A percentile compares a stretch with the other conserved stretches of the same genome.
phyloP scores from a whole-genome alignment of 164 flowering plant species.

The Vitis rotundifolia region DNA sequence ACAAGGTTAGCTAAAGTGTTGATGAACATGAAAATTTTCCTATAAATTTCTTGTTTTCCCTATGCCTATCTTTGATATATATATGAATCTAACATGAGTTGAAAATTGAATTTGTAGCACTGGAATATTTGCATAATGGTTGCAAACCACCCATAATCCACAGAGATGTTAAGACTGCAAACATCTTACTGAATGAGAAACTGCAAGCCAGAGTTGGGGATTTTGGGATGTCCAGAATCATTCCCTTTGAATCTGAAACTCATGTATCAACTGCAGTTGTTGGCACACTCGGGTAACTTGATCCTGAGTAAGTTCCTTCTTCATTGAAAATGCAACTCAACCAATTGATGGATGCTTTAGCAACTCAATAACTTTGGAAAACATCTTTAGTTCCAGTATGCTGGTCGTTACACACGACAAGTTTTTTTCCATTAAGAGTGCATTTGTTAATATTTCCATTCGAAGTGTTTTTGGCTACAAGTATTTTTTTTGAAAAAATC shows the following conservation, averaged over 20 bases:
- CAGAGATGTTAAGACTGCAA: constrained; percentile 30
- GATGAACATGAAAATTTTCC: neutral
- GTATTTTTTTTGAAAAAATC: no score
- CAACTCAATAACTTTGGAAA: no score
- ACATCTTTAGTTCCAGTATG: no score
- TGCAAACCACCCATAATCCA: constrained; percentile 31
- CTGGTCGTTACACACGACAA: no score
- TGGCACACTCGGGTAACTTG: constrained; percentile 39
- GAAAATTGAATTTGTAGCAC: constrained; percentile 12
- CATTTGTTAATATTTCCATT: no score
- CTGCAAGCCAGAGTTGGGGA: constrained; percentile 27
- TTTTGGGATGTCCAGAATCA: constrained; percentile 30
- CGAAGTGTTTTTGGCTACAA: no score
- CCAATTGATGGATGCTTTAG: no score
- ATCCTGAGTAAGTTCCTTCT: constrained; percentile 25
- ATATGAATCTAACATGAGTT: neutral
- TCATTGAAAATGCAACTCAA: no score
- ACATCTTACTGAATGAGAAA: constrained; percentile 17
- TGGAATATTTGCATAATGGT: constrained; percentile 29
- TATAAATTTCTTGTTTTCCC: neutral
- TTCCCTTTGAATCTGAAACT: constrained; percentile 10
- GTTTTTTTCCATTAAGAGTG: no score
- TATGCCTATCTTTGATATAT: neutral
- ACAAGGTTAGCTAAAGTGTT: constrained; percentile 23
- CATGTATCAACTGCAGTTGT: constrained; percentile 23